phyloP scores from a whole-genome alignment of 805 yeast genomes.

The Torulaspora indica region DNA sequence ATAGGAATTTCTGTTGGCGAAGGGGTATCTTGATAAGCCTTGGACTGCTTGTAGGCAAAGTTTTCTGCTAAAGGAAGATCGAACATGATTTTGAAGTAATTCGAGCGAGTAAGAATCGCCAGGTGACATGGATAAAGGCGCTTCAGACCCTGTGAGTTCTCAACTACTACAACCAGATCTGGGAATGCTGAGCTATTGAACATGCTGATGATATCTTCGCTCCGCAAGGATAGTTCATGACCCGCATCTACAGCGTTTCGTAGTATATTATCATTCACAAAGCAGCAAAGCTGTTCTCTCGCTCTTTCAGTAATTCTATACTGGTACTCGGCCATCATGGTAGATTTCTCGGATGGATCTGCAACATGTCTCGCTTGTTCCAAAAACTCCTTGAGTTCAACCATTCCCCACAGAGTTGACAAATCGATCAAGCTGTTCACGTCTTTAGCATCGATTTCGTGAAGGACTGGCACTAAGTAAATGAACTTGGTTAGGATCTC shows the following conservation, averaged over 20 bases:
- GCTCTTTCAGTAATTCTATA: slow-evolving; percentile 31
- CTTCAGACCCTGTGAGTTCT: slow-evolving; percentile 24
- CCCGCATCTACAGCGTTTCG: slow-evolving; percentile 7
- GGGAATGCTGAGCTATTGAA: slow-evolving; percentile 33
- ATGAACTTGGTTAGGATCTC: slow-evolving; percentile 33
- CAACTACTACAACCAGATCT: slow-evolving; percentile 45
- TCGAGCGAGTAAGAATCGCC: slow-evolving; percentile 55
- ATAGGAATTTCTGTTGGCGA: slow-evolving; percentile 21
- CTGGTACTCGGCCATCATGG: slow-evolving; percentile 35
- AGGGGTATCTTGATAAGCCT: slow-evolving; percentile 3
- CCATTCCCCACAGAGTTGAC: slow-evolving; percentile 36
- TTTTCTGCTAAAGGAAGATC: slow-evolving; percentile 45
- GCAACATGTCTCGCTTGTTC: slow-evolving; percentile 29
- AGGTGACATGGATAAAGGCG: slow-evolving; percentile 59
- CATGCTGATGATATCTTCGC: neutral
- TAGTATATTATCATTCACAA: slow-evolving; percentile 26
- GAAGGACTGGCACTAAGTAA: slow-evolving; percentile 40
- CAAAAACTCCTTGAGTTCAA: slow-evolving; percentile 38
- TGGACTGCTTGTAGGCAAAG: slow-evolving; percentile 3
- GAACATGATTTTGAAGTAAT: slow-evolving; percentile 62
- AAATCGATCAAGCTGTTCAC: slow-evolving; percentile 29
- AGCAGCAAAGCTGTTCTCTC: slow-evolving; percentile 23
- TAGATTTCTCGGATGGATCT: slow-evolving; percentile 33
- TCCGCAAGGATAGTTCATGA: neutral
- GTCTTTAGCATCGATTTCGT: slow-evolving; percentile 35